Evolutionary conservation across 148 eudicot species (phyloP).

Genomic region (Nepenthes mirabilis): DNA sequence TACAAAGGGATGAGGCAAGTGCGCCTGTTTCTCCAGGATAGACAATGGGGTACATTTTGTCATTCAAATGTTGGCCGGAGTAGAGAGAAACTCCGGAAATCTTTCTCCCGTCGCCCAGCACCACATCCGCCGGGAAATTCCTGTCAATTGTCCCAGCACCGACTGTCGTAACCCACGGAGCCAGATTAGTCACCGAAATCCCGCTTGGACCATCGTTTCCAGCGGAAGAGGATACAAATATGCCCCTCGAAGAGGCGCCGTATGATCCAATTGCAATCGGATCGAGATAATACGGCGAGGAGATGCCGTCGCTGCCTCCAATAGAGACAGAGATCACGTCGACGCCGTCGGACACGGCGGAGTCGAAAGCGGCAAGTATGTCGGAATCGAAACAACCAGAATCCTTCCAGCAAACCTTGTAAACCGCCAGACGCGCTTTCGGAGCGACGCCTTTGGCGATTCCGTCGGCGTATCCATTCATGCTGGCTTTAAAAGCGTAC

Average conservation of each 20-base stretch:
- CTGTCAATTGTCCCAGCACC: conserved; percentile 92
- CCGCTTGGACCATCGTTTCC: conserved; percentile 92
- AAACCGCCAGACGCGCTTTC: conserved; percentile 70
- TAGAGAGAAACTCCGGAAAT: conserved; percentile 73
- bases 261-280: conserved; percentile 95
- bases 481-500: conserved; percentile 54
- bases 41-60: conserved; percentile 51
- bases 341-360: conserved; percentile 81
- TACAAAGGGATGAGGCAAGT: conserved; percentile 67
- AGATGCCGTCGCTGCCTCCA: conserved; percentile 90
- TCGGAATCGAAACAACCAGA: conserved; percentile 94
- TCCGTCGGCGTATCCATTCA: conserved; percentile 79
- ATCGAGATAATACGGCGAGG: conserved; percentile 91
- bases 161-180: conserved; percentile 90
- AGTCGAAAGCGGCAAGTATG: conserved; percentile 77
- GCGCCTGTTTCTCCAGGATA: conserved; percentile 84
- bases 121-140: conserved; percentile 75
- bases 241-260: conserved; percentile 73
- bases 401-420: conserved; percentile 88
- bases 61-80: conserved; percentile 42
- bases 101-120: conserved; percentile 57
- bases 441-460: conserved; percentile 97
- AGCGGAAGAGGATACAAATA: conserved; percentile 78
- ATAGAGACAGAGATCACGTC: conserved; percentile 84
- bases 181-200: conserved; percentile 91